A percentile compares a stretch with the other conserved stretches of the same genome.
These are phyloP conservation scores for Leptoxyphium fumago DNA, from an alignment of 2,329 filamentous ascomycete genomes.

Conservation along the genomic window DNA sequence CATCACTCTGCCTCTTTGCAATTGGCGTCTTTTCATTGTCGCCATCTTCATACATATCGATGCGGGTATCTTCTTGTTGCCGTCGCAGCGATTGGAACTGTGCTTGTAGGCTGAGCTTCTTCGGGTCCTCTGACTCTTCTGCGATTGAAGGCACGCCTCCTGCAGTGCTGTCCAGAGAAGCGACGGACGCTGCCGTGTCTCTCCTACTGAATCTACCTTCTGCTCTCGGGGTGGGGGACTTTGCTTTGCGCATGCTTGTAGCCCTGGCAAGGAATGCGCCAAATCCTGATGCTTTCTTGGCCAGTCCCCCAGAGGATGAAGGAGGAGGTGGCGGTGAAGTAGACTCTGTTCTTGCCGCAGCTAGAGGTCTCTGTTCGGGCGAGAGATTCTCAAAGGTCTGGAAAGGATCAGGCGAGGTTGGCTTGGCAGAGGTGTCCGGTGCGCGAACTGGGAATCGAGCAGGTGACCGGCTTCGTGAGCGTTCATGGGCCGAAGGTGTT, in stretches of 20 bases:
- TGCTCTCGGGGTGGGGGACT: constrained; percentile 31
- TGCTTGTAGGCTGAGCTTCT: constrained; percentile 29
- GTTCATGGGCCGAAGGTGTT: neutral
- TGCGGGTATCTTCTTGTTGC: constrained; percentile 27
- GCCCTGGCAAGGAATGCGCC: constrained; percentile 58
- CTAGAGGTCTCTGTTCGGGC: neutral
- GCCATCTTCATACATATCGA: constrained; percentile 39
- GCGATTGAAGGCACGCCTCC: constrained; percentile 8
- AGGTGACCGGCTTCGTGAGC: neutral
- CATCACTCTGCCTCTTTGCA: constrained; percentile 7
- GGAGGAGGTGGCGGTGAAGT: constrained; percentile 5
- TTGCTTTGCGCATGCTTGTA: constrained; percentile 41
- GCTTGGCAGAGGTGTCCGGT: neutral
- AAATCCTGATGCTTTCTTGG: constrained; percentile 44
- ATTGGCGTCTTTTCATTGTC: constrained; percentile 5
- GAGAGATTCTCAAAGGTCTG: neutral
- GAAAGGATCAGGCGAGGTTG: neutral
- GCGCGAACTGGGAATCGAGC: neutral
- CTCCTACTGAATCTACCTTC: constrained; percentile 12
- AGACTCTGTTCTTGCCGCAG: neutral
- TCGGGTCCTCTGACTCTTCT: constrained; percentile 16
- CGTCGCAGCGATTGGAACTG: constrained; percentile 32
- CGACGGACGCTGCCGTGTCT: constrained; percentile 11
- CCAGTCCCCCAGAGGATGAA: constrained; percentile 21
- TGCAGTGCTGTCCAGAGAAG: constrained; percentile 1